These are phyloP conservation scores for Agrostemma githago DNA, from an alignment of 148 eudicot species.

Conservation along the genomic window DNA sequence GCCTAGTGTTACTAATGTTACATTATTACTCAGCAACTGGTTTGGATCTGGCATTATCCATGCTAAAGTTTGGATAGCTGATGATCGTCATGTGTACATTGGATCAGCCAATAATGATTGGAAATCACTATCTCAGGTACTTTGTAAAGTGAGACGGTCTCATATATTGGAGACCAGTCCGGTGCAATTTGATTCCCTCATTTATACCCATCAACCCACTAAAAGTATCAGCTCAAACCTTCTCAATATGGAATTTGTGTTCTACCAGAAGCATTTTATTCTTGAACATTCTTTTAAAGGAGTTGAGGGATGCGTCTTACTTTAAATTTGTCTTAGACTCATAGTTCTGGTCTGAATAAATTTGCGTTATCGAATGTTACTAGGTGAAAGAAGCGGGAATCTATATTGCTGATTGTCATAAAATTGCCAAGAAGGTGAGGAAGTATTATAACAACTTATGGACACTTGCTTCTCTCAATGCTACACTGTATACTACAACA, in stretches of 20 bases:
- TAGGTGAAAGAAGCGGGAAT: constrained; percentile 92
- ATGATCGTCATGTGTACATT: constrained; percentile 58
- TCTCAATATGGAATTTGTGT: background rate
- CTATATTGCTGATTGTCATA: constrained; percentile 64
- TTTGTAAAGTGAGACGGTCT: background rate
- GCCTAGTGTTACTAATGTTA: constrained; percentile 71
- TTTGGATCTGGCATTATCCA: constrained; percentile 85
- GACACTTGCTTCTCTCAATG: constrained; percentile 67
- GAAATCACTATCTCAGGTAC: constrained; percentile 95
- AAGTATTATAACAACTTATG: constrained; percentile 72
- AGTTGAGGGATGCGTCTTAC: background rate
- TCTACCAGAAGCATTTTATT: background rate
- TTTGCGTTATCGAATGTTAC: constrained; percentile 15
- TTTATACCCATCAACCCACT: background rate
- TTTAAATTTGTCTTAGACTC: background rate
- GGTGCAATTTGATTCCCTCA: too few species aligned
- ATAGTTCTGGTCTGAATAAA: background rate
- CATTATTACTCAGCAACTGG: constrained; percentile 67
- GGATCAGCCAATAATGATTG: constrained; percentile 96
- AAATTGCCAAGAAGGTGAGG: constrained; percentile 51
- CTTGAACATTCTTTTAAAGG: background rate
- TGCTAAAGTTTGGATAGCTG: constrained; percentile 93
- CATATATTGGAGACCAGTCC: too few species aligned
- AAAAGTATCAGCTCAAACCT: background rate
- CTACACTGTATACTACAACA: constrained; percentile 51